Evolutionary conservation across 345 rosid genomes (phyloP), one percentile per base, ranked within the genome.

Genomic region (Clausena lansium): DNA sequence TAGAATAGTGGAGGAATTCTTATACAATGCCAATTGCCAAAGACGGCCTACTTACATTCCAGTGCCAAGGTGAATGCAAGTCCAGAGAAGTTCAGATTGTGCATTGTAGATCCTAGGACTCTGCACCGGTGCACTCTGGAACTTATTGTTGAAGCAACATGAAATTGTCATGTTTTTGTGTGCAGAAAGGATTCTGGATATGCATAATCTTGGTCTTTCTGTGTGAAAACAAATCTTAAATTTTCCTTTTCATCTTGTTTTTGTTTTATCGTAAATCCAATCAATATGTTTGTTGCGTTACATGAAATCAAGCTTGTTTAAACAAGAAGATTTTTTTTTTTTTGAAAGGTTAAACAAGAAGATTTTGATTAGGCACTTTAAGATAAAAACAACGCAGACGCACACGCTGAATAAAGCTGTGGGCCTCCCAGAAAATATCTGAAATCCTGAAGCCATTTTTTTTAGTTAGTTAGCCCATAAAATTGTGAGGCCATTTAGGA

Each of bases 401-500:
- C n/a, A 52, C 7, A 30, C 32, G 32, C 32, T 5, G 22, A 19
- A 52, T 52, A 17, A 52, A 52, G 17, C 0, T 24, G 35, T 14
- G 72, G 72, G 70, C 77, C 57, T 63, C 5, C 1, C 5, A 19
- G 6, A 8, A 32, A 70, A 62, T 9, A 70, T 62, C 76, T 24
- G 10, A 10, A 33, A 27, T 39, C 70, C 57, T 24, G 62, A 57
- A 17, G 3, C 2, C 2, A 13, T 13, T 30, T 5, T n/a, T 25
- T 28, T 1, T 35, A 17, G n/a, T n/a, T 6, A 38, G 66, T n/a
- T n/a, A n/a, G 81, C 66, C 77, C 77, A 65, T 27, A 25, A 7
- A 60, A 8, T 11, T 35, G 24, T 14, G 41, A 52, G 72, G 76
- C 65, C 55, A 55, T 52, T 79, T 73, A 57, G 81, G 77, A 55